Percentiles rank a stretch among this genome's conserved stretches.
These are phyloP conservation scores for Citrus unshiu DNA, from an alignment of 345 rosid species.

Conservation along the genomic window DNA sequence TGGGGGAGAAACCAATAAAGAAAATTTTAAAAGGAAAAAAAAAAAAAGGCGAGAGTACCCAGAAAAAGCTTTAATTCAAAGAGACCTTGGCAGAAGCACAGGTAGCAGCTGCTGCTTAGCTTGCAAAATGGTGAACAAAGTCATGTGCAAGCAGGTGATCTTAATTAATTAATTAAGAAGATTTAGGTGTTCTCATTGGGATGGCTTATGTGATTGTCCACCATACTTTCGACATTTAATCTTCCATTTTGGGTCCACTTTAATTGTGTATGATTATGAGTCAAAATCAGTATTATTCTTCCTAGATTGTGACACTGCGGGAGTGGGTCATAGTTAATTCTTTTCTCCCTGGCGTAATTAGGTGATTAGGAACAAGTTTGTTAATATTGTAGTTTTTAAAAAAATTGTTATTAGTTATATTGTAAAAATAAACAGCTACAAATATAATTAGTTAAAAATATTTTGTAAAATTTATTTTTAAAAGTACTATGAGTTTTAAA, in stretches of 20 bases:
- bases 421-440: rapidly evolving
- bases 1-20: not conserved
- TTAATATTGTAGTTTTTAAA: too few species aligned
- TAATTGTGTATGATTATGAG: not conserved
- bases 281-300: slow-evolving; percentile 17
- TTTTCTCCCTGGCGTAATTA: not conserved
- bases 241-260: slow-evolving; percentile 24
- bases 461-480: too few species aligned
- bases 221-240: slow-evolving; percentile 37
- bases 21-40: not conserved
- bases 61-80: not conserved
- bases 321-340: not conserved
- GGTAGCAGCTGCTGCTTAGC: slow-evolving; percentile 13
- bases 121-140: slow-evolving; percentile 33
- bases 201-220: slow-evolving; percentile 29
- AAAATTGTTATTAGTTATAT: too few species aligned
- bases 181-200: slow-evolving; percentile 21
- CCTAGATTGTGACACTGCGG: not conserved
- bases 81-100: slow-evolving; percentile 2
- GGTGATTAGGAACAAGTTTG: too few species aligned
- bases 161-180: not conserved
- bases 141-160: slow-evolving; percentile 21
- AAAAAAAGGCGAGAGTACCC: not conserved
- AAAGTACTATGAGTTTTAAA: too few species aligned
- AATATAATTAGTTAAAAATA: not conserved